A percentile compares a stretch with the other conserved stretches of the same genome.
Conservation (phyloP, 306 rosid species). For the Leucaena leucocephala region DNA sequence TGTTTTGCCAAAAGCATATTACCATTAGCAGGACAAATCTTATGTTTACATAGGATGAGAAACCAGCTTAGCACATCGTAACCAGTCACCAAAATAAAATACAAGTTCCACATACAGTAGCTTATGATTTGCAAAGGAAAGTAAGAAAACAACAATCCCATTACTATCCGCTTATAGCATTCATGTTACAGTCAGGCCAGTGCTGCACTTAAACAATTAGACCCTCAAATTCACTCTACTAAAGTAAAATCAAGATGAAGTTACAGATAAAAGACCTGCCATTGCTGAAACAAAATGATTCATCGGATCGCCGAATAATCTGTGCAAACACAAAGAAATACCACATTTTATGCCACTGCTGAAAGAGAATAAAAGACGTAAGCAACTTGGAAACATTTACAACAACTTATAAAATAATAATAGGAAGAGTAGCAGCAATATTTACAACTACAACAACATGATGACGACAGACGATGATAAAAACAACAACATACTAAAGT, state of each 20-base stretch:
- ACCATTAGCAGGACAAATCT: slow-evolving; percentile 1
- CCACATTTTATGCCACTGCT: slow-evolving; percentile 22
- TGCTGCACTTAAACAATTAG: slow-evolving; percentile 3
- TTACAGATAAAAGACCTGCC: slow-evolving; percentile 67
- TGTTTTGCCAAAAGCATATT: not conserved
- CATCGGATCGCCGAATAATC: slow-evolving; percentile 80
- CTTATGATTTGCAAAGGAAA: slow-evolving; percentile 21
- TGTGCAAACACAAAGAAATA: slow-evolving; percentile 40
- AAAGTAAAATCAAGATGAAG: slow-evolving; percentile 20
- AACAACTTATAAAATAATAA: not conserved
- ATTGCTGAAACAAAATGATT: slow-evolving; percentile 83
- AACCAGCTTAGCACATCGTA: not conserved
- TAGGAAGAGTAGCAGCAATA: not conserved
- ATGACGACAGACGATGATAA: not conserved
- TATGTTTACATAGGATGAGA: slow-evolving; percentile 7
- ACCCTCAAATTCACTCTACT: slow-evolving; percentile 10
- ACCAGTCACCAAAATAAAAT: slow-evolving; percentile 12
- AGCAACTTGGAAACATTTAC: not conserved
- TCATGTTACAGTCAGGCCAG: slow-evolving; percentile 19
- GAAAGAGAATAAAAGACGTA: slow-evolving; percentile 2
- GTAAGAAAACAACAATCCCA: not conserved
- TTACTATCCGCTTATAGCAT: not conserved
- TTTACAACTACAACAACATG: not conserved
- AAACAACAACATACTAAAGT: not conserved
- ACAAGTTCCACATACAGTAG: slow-evolving; percentile 17